Evolutionary conservation across 352 stramenopile genomes (phyloP), one percentile per base, ranked within the genome.

Genomic region (Phytopythium cucurbitacearum): DNA sequence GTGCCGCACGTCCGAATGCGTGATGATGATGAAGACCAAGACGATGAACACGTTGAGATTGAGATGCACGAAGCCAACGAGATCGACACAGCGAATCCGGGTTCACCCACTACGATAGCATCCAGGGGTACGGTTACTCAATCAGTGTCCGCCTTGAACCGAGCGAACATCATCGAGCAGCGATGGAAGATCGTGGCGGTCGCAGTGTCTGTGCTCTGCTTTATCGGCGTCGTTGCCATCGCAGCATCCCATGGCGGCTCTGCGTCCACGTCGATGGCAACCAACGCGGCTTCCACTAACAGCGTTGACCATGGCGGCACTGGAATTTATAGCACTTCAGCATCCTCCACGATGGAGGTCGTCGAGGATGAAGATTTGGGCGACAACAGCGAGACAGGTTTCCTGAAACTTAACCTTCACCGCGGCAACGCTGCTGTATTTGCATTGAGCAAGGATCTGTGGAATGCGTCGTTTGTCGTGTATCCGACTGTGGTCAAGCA

Each of bases 391-490:
- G 51, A 41, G 16, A 51, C 40, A 0, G 13, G n/a, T 4, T 53
- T 53, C 39, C 13, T 53, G 10, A 45, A 46, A 21, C 15, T 53
- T 11, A 36, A 53, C 11, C 37, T 39, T 13, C 37, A 45, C 2
- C 11, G 21, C 37, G 54, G 67, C 12, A 63, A 67, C 11, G 53
- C 51, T 4, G 40, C 73, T 1, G 49, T 75, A 6, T 90, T 90
- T 51, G 63, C 77, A 8, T 54, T 91, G 12, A 68, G 59, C 38
- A 89, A 91, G 60, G 35, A 56, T 15, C 53, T 73, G 41, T 87
- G 72, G 73, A 85, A 85, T 52, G 55, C 64, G 12, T 85, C 76
- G 10, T 91, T 89, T 50, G 68, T 91, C 34, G 78, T 91, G 40
- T 86, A 85, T 40, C 73, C 80, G 35, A 89, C 74, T 11, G 71